Conservation (phyloP, 257 asterid species). For the Gynochthodes officinalis region DNA sequence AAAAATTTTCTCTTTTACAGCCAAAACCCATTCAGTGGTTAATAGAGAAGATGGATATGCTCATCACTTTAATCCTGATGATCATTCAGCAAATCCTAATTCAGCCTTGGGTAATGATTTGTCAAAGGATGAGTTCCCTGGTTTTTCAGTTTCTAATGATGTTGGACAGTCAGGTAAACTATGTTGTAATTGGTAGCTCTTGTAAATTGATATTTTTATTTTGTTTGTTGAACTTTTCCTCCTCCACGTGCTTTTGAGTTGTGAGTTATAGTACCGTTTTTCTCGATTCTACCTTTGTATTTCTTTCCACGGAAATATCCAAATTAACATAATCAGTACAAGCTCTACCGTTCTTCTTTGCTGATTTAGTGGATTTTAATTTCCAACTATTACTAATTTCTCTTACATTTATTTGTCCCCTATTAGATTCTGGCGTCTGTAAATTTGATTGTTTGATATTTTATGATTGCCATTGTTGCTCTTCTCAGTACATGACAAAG, state of each 20-base stretch:
- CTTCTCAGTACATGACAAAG: background rate
- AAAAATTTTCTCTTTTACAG: conserved; percentile 27
- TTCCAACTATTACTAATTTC: background rate
- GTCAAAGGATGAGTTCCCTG: conserved; percentile 61
- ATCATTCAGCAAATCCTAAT: conserved; percentile 34
- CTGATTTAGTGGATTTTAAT: background rate
- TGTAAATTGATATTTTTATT: background rate
- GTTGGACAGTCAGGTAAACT: conserved; percentile 60
- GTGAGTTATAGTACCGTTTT: background rate
- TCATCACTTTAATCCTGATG: conserved; percentile 39
- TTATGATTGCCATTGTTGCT: conserved; percentile 1
- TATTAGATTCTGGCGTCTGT: background rate
- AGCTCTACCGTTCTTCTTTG: background rate
- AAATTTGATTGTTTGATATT: background rate
- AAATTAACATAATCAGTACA: background rate
- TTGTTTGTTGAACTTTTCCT: background rate
- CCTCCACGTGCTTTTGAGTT: background rate
- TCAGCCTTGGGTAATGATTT: conserved; percentile 28
- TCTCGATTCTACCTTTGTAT: background rate
- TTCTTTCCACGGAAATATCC: background rate
- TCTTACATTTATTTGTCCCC: background rate
- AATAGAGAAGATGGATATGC: conserved; percentile 35
- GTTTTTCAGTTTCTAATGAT: conserved; percentile 60
- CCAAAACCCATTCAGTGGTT: conserved; percentile 46
- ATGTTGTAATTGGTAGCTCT: conserved; percentile 6